Evolutionary conservation across 768 basidiomycete species (phyloP), one percentile per base, ranked within the genome.

Genomic region (Panaeolus papilionaceus): DNA sequence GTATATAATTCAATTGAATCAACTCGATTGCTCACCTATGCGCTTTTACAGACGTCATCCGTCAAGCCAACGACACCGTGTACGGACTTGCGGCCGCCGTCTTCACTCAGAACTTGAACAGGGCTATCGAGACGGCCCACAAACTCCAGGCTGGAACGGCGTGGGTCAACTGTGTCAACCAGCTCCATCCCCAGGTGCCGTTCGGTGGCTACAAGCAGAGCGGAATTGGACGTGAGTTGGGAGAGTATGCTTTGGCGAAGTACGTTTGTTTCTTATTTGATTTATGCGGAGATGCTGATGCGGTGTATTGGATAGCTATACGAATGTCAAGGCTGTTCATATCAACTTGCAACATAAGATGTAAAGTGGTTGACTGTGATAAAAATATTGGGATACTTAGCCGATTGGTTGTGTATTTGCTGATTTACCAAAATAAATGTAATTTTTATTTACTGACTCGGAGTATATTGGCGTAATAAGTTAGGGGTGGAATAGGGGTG

Each of bases 11-110:
- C 23, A 23, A 23, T 23, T 23, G 23, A 23, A 23, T 23, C 23
- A 23, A 23, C 23, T 23, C 23, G 23, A 49, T 23, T 20, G 47
- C 47, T 49, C 9, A 49, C 18, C 42, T 62, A 23, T 11, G 28
- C 67, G 47, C 44, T 49, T 67, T 28, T 79, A 44, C 82, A 71
- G 90, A 92, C 66, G 89, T 89, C 44, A 79, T 93, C 71, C 78
- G 76, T 61, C 84, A 87, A 74, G 97, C 95, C 33, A 99, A 99
- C 79, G 91, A 97, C 75, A 91, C 93, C 4, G 40, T 66, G 33
- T 97, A 96, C 77, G 96, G 96, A 67, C 87, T 98, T 54, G 95
- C 94, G 14, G 89, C 92, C 2, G 92, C 92, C 8, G 89, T 99
- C 64, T 98, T 96, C 84, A 89, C 92, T 40, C 83, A 88, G 73